These are phyloP conservation scores for Hura crepitans DNA, from an alignment of 441 rosid species.

Conservation along the genomic window DNA sequence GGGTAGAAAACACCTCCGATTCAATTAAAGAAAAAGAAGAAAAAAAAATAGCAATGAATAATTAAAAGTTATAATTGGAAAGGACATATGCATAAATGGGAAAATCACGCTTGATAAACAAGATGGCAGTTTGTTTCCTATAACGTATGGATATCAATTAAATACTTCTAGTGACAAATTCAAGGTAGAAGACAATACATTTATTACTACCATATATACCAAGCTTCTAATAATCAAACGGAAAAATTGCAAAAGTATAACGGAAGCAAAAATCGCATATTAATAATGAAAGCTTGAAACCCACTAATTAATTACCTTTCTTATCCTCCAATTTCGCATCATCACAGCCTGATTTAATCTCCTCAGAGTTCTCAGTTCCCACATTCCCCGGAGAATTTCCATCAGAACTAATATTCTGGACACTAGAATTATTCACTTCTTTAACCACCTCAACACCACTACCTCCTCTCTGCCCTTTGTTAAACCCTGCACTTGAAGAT, in stretches of 20 bases:
- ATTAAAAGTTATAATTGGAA: constrained; percentile 9
- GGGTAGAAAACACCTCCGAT: neutral
- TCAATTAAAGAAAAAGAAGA: neutral
- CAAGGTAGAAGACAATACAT: neutral
- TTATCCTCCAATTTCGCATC: constrained; percentile 32
- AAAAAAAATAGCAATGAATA: too few species aligned
- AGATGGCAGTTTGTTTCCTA: neutral
- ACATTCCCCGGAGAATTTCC: constrained; percentile 29
- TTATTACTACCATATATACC: neutral
- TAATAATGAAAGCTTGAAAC: constrained; percentile 2
- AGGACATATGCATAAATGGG: neutral
- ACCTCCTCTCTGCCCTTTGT: constrained; percentile 43
- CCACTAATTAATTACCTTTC: constrained; percentile 38
- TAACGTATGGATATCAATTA: neutral
- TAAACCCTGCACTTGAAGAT: constrained; percentile 43
- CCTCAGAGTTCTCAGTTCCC: constrained; percentile 34
- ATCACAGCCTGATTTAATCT: constrained; percentile 32
- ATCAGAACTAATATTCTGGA: constrained; percentile 33
- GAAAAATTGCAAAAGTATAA: neutral
- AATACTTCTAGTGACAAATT: neutral
- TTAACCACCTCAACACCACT: constrained; percentile 39
- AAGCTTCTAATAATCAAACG: neutral
- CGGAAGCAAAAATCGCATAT: neutral
- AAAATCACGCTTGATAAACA: constrained; percentile 9
- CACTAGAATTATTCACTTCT: constrained; percentile 33